Percentiles rank a stretch among this genome's conserved stretches.
Evolutionary conservation across 169 alveolate species (phyloP).

Genomic region (Cryptosporidium felis): DNA sequence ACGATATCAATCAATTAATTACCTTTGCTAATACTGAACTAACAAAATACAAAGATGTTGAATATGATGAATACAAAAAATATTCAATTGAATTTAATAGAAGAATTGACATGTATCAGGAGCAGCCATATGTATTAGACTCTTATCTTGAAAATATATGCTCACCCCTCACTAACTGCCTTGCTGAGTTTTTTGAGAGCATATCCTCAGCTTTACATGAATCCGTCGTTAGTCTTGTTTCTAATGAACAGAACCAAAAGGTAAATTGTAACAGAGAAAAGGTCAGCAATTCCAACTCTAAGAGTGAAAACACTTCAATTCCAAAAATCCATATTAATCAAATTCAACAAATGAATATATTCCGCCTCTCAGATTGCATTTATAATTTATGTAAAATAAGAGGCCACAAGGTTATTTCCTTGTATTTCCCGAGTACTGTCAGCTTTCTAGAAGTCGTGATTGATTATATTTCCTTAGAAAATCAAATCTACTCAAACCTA

Average conservation of each 20-base stretch:
- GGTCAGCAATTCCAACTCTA: too few relatives aligned
- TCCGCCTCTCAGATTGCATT: slow-evolving; percentile 37
- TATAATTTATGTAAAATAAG: slow-evolving; percentile 52
- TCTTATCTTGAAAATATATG: slow-evolving; percentile 33
- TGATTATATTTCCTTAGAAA: slow-evolving; percentile 20
- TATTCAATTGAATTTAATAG: not conserved
- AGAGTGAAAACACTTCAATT: not conserved
- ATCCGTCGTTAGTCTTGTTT: not conserved
- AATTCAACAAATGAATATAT: not conserved
- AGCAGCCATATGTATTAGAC: slow-evolving; percentile 52
- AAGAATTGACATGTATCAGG: slow-evolving; percentile 27
- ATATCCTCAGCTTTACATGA: not conserved
- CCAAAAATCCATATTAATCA: not conserved
- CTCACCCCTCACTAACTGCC: slow-evolving; percentile 14
- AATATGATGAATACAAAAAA: slow-evolving; percentile 12
- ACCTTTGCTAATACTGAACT: not conserved
- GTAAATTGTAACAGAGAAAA: too few relatives aligned
- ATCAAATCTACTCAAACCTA: not conserved
- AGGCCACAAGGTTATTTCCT: slow-evolving; percentile 30
- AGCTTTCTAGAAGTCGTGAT: slow-evolving; percentile 24
- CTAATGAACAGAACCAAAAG: too few relatives aligned
- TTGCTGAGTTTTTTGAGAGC: not conserved
- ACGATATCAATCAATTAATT: slow-evolving; percentile 14
- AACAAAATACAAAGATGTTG: slow-evolving; percentile 2
- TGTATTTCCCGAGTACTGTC: slow-evolving; percentile 51